These are phyloP conservation scores for Metschnikowia baotianmanensis DNA, from an alignment of 805 yeast species.

Conservation along the genomic window DNA sequence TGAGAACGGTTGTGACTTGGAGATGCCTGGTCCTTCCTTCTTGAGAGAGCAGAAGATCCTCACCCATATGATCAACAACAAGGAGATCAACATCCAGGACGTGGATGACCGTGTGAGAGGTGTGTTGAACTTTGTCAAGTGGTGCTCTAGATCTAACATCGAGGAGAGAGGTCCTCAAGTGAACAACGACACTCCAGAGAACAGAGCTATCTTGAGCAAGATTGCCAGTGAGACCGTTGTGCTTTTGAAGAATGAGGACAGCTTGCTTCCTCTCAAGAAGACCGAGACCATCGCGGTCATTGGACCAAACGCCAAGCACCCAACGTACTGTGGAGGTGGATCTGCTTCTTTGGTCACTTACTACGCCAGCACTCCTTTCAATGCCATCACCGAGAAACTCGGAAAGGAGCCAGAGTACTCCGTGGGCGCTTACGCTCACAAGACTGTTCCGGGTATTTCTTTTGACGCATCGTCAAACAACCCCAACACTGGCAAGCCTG, in stretches of 20 bases:
- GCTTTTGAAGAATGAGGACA: constrained; percentile 51
- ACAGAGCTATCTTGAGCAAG: constrained; percentile 12
- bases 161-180: constrained; percentile 34
- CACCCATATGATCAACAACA: constrained; percentile 40
- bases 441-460: too few relatives aligned
- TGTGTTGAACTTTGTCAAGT: constrained; percentile 48
- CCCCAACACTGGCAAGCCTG: too few relatives aligned
- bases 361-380: constrained; percentile 49
- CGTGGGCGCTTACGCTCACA: too few relatives aligned
- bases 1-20: constrained; percentile 58
- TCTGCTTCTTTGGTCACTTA: constrained; percentile 55
- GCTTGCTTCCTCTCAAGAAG: constrained; percentile 43
- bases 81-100: constrained; percentile 38
- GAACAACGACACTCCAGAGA: constrained; percentile 17
- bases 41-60: constrained; percentile 43
- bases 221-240: constrained; percentile 47
- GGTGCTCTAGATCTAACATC: constrained; percentile 40
- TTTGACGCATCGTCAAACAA: too few relatives aligned
- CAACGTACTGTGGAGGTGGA: constrained; percentile 60
- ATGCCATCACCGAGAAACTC: constrained; percentile 40
- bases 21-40: constrained; percentile 64
- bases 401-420: constrained; percentile 16
- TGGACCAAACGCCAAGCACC: constrained; percentile 57
- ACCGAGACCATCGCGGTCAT: constrained; percentile 44
- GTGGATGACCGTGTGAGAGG: constrained; percentile 49